These are phyloP conservation scores for Leccinum angustisporum DNA, from an alignment of 1,284 basidiomycete genomes.

Conservation along the genomic window DNA sequence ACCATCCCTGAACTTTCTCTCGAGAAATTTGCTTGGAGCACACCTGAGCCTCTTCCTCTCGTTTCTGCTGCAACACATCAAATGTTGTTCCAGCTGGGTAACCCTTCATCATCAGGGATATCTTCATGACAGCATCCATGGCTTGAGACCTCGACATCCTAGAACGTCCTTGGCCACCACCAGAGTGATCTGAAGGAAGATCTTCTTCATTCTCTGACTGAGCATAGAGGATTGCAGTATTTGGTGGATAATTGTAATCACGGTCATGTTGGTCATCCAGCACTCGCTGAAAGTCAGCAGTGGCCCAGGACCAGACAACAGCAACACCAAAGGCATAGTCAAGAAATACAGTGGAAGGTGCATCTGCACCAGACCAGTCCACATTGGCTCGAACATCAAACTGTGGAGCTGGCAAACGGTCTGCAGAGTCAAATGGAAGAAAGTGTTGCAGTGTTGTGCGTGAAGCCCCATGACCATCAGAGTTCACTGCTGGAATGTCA, in stretches of 20 bases:
- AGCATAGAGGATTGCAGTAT: background rate
- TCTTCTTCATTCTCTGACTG: no score
- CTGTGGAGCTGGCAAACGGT: background rate
- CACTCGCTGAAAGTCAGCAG: background rate
- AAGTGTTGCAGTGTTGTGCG: background rate
- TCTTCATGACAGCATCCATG: background rate
- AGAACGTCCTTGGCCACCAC: background rate
- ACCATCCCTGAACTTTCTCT: background rate
- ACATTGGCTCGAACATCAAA: background rate
- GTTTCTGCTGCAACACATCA: background rate
- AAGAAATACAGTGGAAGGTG: background rate
- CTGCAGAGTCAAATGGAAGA: fast-evolving
- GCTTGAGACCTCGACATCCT: background rate
- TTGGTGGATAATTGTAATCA: background rate
- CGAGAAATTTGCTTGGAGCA: background rate
- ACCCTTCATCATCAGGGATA: background rate
- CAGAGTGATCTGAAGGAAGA: background rate
- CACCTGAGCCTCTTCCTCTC: background rate
- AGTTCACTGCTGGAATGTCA: background rate
- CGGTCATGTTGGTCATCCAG: background rate
- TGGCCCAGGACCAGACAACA: background rate
- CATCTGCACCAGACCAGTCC: background rate
- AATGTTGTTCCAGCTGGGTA: background rate
- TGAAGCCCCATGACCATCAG: background rate
- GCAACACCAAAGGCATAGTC: background rate